Conservation (phyloP, 2,329 filamentous ascomycete species). For the Fusarium nygamai region DNA sequence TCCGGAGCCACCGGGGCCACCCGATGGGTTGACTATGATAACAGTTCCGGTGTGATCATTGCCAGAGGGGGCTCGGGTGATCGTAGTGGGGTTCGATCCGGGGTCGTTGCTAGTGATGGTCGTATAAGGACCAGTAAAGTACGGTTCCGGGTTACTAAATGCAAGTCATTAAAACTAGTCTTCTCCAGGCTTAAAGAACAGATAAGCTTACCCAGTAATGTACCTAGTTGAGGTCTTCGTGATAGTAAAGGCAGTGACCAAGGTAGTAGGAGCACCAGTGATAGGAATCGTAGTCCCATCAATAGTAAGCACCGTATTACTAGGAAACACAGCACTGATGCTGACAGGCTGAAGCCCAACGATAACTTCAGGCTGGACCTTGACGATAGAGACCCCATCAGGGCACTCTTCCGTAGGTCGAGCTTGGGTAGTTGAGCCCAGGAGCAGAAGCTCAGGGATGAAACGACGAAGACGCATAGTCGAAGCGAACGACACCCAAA, state of each 20-base stretch:
- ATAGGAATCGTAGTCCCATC: background rate
- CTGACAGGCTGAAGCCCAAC: background rate
- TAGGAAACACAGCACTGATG: background rate
- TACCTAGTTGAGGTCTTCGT: background rate
- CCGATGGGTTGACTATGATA: background rate
- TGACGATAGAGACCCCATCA: background rate
- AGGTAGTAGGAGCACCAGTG: constrained; percentile 4
- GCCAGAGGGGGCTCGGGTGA: background rate
- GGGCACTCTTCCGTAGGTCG: background rate
- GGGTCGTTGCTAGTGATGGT: background rate
- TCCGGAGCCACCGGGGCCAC: background rate
- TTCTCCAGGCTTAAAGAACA: accelerated
- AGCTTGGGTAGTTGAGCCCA: background rate
- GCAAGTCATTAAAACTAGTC: background rate
- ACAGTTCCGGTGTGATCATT: background rate
- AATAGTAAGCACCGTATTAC: background rate
- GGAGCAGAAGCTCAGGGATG: background rate
- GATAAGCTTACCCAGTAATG: background rate
- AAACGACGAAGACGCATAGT: background rate
- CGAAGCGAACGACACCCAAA: background rate
- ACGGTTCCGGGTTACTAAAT: background rate
- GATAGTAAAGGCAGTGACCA: background rate
- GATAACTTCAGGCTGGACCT: background rate
- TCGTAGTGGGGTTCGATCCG: background rate
- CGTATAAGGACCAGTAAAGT: background rate